Percentiles rank a stretch among this genome's conserved stretches.
Evolutionary conservation across 352 stramenopile species (phyloP).

Genomic region (Halophytophthora polymorphica): DNA sequence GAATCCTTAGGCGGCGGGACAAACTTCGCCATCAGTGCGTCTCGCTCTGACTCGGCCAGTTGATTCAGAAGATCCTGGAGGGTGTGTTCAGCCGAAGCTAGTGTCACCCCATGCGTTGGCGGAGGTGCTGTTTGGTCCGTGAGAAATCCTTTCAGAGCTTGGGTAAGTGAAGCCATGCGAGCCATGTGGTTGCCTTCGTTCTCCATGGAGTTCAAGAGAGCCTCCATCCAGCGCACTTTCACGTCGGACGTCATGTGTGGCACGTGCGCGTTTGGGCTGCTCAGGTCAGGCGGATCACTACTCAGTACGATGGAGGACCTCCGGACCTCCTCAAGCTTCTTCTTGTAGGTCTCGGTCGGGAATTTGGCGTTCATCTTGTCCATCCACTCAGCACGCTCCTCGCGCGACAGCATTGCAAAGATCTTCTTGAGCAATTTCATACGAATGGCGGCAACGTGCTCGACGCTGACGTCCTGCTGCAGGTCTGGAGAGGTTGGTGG

Average conservation of each 20-base stretch:
- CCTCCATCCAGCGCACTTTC: constrained; percentile 66
- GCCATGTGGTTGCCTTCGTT: constrained; percentile 42
- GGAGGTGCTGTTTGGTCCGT: constrained; percentile 28
- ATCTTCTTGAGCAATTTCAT: constrained; percentile 53
- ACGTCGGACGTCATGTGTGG: constrained; percentile 41
- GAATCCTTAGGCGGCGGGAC: not conserved
- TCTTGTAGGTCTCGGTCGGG: constrained; percentile 34
- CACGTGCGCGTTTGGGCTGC: constrained; percentile 30
- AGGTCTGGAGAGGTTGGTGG: not conserved
- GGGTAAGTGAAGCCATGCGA: constrained; percentile 43
- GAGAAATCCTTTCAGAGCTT: constrained; percentile 47
- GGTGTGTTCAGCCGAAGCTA: constrained; percentile 22
- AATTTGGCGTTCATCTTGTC: constrained; percentile 51
- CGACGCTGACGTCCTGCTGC: constrained; percentile 12
- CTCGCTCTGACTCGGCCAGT: constrained; percentile 19
- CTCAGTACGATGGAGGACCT: constrained; percentile 3
- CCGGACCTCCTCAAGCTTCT: constrained; percentile 24
- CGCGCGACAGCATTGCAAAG: constrained; percentile 48
- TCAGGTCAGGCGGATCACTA: constrained; percentile 17
- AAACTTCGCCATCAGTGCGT: constrained; percentile 27
- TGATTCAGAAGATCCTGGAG: constrained; percentile 29
- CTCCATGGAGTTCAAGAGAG: constrained; percentile 34
- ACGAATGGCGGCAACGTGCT: constrained; percentile 28
- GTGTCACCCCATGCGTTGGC: constrained; percentile 5
- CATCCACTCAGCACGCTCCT: constrained; percentile 50